Percentiles rank a stretch among this genome's conserved stretches.
Evolutionary conservation across 1,284 basidiomycete genomes (phyloP).

Genomic region (Sphagnurus paluster): DNA sequence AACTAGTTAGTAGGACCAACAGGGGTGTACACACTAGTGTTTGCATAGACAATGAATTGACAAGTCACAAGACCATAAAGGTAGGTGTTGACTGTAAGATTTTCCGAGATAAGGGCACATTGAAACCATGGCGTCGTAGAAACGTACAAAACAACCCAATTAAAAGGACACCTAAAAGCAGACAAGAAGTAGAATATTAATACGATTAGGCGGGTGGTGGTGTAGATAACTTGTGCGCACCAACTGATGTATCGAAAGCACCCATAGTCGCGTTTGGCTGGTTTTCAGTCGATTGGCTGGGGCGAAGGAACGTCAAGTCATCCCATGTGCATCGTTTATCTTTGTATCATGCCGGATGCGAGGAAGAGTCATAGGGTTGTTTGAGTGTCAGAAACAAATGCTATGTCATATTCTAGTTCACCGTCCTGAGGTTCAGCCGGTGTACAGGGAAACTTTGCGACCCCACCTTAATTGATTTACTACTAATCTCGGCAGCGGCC

Average conservation of each 20-base stretch:
- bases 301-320: no score
- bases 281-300: background rate
- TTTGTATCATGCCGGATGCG: no score
- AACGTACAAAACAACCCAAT: slow-evolving; percentile 35
- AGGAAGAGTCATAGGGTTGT: no score
- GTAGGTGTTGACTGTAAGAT: slow-evolving; percentile 41
- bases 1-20: background rate
- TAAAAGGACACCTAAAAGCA: slow-evolving; percentile 35
- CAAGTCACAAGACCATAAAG: slow-evolving; percentile 46
- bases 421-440: no score
- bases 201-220: background rate
- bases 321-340: no score
- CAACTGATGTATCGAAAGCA: slow-evolving; percentile 30
- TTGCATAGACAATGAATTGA: slow-evolving; percentile 41
- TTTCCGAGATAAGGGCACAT: background rate
- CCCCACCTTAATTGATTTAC: no score
- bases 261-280: slow-evolving; percentile 24
- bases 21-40: slow-evolving; percentile 30
- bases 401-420: no score
- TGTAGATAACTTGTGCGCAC: slow-evolving; percentile 18
- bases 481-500: no score
- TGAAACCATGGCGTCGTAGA: background rate
- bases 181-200: background rate
- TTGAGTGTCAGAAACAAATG: no score
- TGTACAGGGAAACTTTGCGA: no score